phyloP scores from a whole-genome alignment of 2,329 filamentous ascomycete species.

The Pseudonectria foliicola region DNA sequence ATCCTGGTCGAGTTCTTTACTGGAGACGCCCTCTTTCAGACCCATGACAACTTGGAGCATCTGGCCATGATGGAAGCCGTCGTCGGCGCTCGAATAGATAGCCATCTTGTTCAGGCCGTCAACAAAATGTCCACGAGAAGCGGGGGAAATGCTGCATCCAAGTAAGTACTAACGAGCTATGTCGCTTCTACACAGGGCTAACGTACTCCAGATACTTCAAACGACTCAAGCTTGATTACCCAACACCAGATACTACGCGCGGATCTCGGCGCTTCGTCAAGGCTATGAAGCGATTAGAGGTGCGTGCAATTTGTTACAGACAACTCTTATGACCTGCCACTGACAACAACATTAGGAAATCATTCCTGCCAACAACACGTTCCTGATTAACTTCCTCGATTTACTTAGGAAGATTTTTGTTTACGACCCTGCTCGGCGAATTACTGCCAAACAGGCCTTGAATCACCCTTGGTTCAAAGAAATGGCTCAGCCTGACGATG shows the following conservation, averaged over 20 bases:
- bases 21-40: constrained; percentile 64
- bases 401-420: constrained; percentile 60
- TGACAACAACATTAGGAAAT: constrained; percentile 45
- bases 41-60: constrained; percentile 65
- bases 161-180: constrained; percentile 38
- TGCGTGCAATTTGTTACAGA: constrained; percentile 29
- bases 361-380: constrained; percentile 52
- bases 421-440: constrained; percentile 58
- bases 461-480: constrained; percentile 65
- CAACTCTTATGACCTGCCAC: background rate
- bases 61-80: constrained; percentile 71
- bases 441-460: constrained; percentile 59
- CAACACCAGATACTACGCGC: constrained; percentile 54
- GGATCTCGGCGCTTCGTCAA: constrained; percentile 61
- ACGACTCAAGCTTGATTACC: constrained; percentile 57
- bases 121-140: constrained; percentile 49
- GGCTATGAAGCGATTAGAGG: constrained; percentile 62
- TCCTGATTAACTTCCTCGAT: constrained; percentile 57
- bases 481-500: constrained; percentile 55
- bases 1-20: constrained; percentile 68
- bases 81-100: constrained; percentile 52
- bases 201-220: constrained; percentile 54
- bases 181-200: constrained; percentile 9
- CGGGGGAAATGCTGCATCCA: constrained; percentile 54
- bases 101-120: constrained; percentile 43